Conservation (phyloP, 192 early-diverging fungal genomes). For the Coemansia asiatica region DNA sequence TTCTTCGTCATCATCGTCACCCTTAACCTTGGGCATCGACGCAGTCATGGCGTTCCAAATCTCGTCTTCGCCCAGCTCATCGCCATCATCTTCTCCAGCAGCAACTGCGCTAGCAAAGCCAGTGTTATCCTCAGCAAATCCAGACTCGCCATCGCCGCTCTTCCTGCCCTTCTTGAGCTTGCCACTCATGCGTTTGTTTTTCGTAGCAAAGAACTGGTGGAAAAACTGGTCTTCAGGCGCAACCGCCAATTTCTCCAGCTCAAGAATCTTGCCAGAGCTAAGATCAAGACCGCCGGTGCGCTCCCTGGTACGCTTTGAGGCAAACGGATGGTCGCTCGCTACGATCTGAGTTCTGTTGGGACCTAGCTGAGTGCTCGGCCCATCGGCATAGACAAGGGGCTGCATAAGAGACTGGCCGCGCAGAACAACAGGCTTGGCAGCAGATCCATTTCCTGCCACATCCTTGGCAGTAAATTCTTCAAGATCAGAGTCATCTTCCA, state of each 20-base stretch:
- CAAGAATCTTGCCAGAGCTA: constrained; percentile 33
- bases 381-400: constrained; percentile 46
- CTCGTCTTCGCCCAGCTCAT: constrained; percentile 77
- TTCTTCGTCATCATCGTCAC: constrained; percentile 58
- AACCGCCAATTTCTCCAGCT: constrained; percentile 35
- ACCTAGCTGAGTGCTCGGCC: constrained; percentile 22
- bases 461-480: constrained; percentile 8
- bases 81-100: constrained; percentile 20
- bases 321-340: constrained; percentile 57
- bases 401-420: constrained; percentile 55
- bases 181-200: constrained; percentile 35
- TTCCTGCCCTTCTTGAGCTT: constrained; percentile 51
- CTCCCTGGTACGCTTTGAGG: constrained; percentile 69
- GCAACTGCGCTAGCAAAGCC: constrained; percentile 43
- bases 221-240: constrained; percentile 45
- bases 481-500: neutral
- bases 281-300: constrained; percentile 55
- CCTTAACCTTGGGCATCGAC: constrained; percentile 61
- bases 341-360: constrained; percentile 23
- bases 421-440: constrained; percentile 21
- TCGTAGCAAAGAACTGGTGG: constrained; percentile 48
- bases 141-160: constrained; percentile 48
- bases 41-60: constrained; percentile 85
- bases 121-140: constrained; percentile 52
- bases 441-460: neutral